These are phyloP conservation scores for Populus pruinosa DNA, from an alignment of 345 rosid genomes.

Conservation along the genomic window DNA sequence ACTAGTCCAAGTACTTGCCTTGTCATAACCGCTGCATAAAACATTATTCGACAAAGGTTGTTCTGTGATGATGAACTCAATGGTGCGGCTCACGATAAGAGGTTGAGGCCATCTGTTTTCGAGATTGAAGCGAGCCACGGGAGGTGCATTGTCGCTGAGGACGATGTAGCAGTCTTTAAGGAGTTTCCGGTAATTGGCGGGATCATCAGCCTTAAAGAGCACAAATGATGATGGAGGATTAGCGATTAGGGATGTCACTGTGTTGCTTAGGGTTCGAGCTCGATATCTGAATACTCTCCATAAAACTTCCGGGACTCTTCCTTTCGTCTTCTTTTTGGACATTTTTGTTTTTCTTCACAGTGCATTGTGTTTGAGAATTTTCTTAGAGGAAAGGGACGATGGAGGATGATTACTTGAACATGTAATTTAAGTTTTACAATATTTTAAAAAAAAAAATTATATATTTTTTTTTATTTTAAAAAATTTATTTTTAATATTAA, in stretches of 20 bases:
- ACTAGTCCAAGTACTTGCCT: slow-evolving; percentile 35
- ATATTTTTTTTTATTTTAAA: too few species aligned
- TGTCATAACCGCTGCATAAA: slow-evolving; percentile 48
- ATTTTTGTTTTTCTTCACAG: not conserved
- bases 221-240: slow-evolving; percentile 12
- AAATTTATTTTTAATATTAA: too few species aligned
- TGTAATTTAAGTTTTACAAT: too few species aligned
- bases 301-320: slow-evolving; percentile 51
- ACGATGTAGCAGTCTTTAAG: slow-evolving; percentile 57
- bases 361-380: not conserved
- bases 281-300: slow-evolving; percentile 45
- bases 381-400: not conserved
- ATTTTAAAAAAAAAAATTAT: not conserved
- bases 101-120: slow-evolving; percentile 48
- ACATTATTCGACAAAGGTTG: slow-evolving; percentile 32
- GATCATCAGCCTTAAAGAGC: slow-evolving; percentile 53
- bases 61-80: slow-evolving; percentile 41
- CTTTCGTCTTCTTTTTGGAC: slow-evolving; percentile 36
- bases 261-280: slow-evolving; percentile 40
- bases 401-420: too few species aligned
- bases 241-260: slow-evolving; percentile 33
- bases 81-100: slow-evolving; percentile 52
- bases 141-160: slow-evolving; percentile 41
- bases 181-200: slow-evolving; percentile 47
- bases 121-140: slow-evolving; percentile 28